These are phyloP conservation scores for Planoprotostelium fungivorum DNA, from an alignment of 78 protist genomes.

Conservation along the genomic window DNA sequence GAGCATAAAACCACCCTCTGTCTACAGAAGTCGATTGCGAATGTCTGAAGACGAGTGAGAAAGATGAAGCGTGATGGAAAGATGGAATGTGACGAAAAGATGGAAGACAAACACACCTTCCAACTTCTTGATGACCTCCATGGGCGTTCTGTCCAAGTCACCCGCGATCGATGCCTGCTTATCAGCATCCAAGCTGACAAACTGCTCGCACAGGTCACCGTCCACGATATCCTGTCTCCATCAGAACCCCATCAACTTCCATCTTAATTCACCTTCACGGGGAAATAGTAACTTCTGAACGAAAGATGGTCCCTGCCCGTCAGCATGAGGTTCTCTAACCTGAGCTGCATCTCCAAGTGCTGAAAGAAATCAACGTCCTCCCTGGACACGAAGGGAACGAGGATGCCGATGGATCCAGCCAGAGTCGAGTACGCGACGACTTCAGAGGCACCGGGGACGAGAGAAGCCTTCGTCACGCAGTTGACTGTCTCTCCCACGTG, in stretches of 20 bases:
- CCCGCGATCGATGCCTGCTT: conserved; percentile 74
- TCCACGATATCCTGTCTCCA: conserved; percentile 83
- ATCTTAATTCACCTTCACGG: conserved; percentile 66
- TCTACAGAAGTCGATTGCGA: too few relatives aligned
- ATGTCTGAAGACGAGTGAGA: too few relatives aligned
- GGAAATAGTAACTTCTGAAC: conserved; percentile 86
- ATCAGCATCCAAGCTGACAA: conserved; percentile 17
- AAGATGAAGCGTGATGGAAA: too few relatives aligned
- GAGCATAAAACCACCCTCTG: too few relatives aligned
- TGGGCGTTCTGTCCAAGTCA: conserved; percentile 76
- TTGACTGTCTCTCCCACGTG: conserved; percentile 86
- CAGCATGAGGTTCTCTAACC: conserved; percentile 70
- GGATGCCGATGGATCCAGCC: conserved; percentile 63
- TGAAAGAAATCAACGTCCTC: conserved; percentile 85
- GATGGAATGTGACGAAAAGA: too few relatives aligned
- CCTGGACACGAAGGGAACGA: conserved; percentile 66
- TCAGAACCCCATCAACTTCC: neutral
- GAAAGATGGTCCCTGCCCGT: conserved; percentile 88
- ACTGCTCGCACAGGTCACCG: conserved; percentile 92
- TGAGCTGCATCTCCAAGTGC: conserved; percentile 86
- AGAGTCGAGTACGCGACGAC: conserved; percentile 67
- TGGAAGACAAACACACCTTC: conserved; percentile 87
- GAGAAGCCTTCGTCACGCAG: conserved; percentile 40
- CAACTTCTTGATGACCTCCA: conserved; percentile 81
- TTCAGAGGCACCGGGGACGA: conserved; percentile 69